phyloP scores from a whole-genome alignment of 2,329 filamentous ascomycete genomes.

The Chaetomium strumarium region DNA sequence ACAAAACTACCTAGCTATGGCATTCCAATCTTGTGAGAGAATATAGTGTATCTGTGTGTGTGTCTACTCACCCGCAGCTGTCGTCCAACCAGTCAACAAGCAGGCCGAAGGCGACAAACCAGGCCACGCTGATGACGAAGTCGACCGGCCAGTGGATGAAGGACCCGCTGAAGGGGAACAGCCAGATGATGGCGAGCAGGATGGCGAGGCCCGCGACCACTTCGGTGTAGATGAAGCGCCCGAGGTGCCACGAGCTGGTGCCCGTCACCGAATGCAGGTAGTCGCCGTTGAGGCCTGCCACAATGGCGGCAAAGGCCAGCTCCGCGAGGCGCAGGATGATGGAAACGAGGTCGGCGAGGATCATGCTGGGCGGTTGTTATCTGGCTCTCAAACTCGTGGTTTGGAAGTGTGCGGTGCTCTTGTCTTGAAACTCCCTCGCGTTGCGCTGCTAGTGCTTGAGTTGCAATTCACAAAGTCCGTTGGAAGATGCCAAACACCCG shows the following conservation, averaged over 20 bases:
- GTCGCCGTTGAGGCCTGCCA: slow-evolving; percentile 62
- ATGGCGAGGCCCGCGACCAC: slow-evolving; percentile 65
- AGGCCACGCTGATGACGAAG: slow-evolving; percentile 60
- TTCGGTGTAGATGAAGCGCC: slow-evolving; percentile 69
- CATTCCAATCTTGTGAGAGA: neutral
- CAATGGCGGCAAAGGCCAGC: slow-evolving; percentile 65
- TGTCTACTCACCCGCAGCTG: slow-evolving; percentile 36
- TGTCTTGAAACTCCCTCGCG: no score
- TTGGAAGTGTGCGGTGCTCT: neutral
- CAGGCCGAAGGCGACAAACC: slow-evolving; percentile 65
- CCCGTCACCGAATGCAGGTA: slow-evolving; percentile 51
- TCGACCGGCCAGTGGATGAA: slow-evolving; percentile 70
- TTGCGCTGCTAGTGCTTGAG: neutral
- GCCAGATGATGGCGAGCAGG: slow-evolving; percentile 63
- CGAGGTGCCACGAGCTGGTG: slow-evolving; percentile 48
- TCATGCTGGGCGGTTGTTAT: slow-evolving; percentile 32
- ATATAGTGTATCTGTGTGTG: no score
- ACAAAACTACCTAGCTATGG: neutral
- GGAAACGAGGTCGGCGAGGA: slow-evolving; percentile 49
- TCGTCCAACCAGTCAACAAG: slow-evolving; percentile 44
- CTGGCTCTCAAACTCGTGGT: slow-evolving; percentile 18
- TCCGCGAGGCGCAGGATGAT: slow-evolving; percentile 52
- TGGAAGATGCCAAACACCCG: neutral
- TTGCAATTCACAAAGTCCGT: no score
- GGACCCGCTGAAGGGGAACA: slow-evolving; percentile 61